Base-by-base conservation (phyloP, 805 yeast species). In the Helenozyma rhizophorensis region DNA sequence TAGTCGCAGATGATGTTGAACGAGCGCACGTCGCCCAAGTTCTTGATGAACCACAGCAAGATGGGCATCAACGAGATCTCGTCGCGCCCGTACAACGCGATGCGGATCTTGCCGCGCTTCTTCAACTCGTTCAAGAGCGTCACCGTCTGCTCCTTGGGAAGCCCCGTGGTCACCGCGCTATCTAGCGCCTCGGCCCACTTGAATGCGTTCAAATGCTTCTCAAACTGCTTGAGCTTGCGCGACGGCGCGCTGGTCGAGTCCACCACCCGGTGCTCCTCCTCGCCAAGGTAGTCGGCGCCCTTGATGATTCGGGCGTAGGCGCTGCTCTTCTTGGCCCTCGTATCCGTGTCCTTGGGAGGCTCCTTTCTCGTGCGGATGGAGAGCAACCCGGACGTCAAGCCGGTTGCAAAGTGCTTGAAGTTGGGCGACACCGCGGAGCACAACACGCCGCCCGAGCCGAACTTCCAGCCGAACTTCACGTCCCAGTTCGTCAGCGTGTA, bases 381-480 rank as follows among this genome's bases (percentile, higher is more conserved):
- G 30, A 93, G 64, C 37, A 93, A 67, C 4, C 98, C 98, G 1
- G 95, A 80, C 6, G 89, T 80, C 45, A 93, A 72, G 30, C 98
- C 98, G 11, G 93, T 85, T 23, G 86, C 96, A 43, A 93, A 72
- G 65, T 93, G 97, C 62, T 84, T 83, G 47, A 70, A 78, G 43
- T 57, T 53, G 17, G 97, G 97, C 7, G 96, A 86, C 9, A 86
- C 82, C 10, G 89, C 97, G 54, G 95, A 80, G 48, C 86, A 71
- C 47, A 93, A 67, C 0, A 93, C 96, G 24, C 95, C 95, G 15
- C 90, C 87, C 32, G 62, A 53, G 22, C 96, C 96, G 53, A 84
- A 90, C 60, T 89, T 90, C 97, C 97, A 90, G 30, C 97, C 97
- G 55, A 88, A 90, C 56, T 83, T 85, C 40, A 90, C 96, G 40